These are phyloP conservation scores for Funneliformis geosporum DNA, from an alignment of 192 early-diverging fungal genomes.

Conservation along the genomic window DNA sequence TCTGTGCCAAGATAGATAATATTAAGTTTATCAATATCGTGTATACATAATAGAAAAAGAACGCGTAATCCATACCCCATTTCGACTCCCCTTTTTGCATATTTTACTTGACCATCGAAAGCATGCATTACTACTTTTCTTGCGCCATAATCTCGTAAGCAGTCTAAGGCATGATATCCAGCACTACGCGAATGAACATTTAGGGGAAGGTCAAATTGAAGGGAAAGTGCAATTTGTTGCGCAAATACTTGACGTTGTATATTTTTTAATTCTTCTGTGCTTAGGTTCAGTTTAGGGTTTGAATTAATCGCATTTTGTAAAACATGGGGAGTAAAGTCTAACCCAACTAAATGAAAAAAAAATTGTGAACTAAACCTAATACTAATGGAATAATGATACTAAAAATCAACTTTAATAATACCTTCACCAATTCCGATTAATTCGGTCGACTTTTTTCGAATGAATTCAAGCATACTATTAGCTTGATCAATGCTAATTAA, in stretches of 20 bases:
- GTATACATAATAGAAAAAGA: background rate
- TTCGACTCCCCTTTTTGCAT: slow-evolving; percentile 46
- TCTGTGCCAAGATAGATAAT: slow-evolving; percentile 6
- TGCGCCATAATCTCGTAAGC: slow-evolving; percentile 49
- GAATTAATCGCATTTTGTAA: slow-evolving; percentile 35
- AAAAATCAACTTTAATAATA: slow-evolving; percentile 21
- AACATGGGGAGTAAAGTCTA: slow-evolving; percentile 54
- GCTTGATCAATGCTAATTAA: slow-evolving; percentile 43
- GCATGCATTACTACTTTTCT: slow-evolving; percentile 56
- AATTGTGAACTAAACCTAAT: background rate
- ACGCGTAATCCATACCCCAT: slow-evolving; percentile 32
- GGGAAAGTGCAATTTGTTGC: slow-evolving; percentile 48
- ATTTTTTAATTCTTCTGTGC: slow-evolving; percentile 45
- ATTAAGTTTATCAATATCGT: background rate
- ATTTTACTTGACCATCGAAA: slow-evolving; percentile 55
- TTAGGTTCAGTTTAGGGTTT: slow-evolving; percentile 36
- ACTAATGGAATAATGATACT: background rate
- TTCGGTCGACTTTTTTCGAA: slow-evolving; percentile 40
- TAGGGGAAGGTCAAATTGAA: slow-evolving; percentile 47
- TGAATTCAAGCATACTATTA: slow-evolving; percentile 45
- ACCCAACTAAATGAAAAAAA: slow-evolving; percentile 41
- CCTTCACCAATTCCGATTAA: slow-evolving; percentile 48
- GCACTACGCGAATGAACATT: slow-evolving; percentile 62
- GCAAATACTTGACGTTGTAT: slow-evolving; percentile 54
- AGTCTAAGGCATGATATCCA: slow-evolving; percentile 55